Base-by-base conservation (phyloP, 108 stramenopile species). In the Licmophora abbreviata region DNA sequence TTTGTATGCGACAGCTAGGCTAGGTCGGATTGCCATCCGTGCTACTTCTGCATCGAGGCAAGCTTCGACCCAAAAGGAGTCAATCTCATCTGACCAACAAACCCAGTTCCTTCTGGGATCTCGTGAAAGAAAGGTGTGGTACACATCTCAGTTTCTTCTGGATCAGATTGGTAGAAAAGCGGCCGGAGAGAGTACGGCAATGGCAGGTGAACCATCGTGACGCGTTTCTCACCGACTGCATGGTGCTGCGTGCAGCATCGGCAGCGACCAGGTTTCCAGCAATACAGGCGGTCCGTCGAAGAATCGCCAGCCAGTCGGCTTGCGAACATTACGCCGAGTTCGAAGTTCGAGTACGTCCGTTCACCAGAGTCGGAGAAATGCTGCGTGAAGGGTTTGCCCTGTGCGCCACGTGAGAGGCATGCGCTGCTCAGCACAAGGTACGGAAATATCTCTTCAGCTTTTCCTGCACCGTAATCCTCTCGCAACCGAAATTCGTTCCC, bases 371-470 rank as follows among this genome's bases (percentile, higher is more conserved):
- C 62, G 6, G 51, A 48, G 18, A 20, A 17, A 29, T 15, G 47
- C 35, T 68, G 29, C 1, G 43, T 58, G n/a, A 58, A 55, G 1
- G 61, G 48, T 26, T 63, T 66, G 1, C 88, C 88, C 44, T 90
- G 88, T 31, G 88, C 83, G 24, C 88, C 88, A 28, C 67, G 63
- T 0, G 88, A 85, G 20, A 90, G 65, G 42, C 88, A 83, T 20
- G 83, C 88, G 33, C 83, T 85, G 1, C 79, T 83, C 37, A 90
- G 59, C 44, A 90, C 56, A 35, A 85, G 81, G 79, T 79, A 90
- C 0, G 77, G 63, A 26, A 88, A 56, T 35, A 58, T 66, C 27
- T 81, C 71, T 41, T 63, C 56, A 12, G 57, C 55, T 29, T 48
- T 62, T 20, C 33, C 34, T 37, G 63, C 21, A 14, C 25, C 40